Conservation (phyloP, 2,329 filamentous ascomycete genomes). For the Blastomyces emzantsi region DNA sequence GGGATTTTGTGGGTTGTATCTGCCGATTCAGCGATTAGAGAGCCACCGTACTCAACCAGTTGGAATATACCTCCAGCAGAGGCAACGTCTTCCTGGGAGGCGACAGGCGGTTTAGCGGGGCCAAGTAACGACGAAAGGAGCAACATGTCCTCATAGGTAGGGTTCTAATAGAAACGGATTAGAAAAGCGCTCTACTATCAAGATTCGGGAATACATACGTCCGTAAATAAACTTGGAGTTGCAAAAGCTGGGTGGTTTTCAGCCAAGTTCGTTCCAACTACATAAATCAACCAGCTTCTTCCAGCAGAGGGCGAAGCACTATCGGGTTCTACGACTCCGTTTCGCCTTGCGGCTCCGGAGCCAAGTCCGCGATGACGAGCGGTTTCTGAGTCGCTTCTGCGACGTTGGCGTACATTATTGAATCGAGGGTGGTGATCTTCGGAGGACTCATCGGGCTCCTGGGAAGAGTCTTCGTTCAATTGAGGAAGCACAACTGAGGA, state of each 20-base stretch:
- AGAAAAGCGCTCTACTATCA: slow-evolving; percentile 9
- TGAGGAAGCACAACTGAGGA: slow-evolving; percentile 38
- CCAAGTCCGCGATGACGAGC: slow-evolving; percentile 48
- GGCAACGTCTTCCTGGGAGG: slow-evolving; percentile 54
- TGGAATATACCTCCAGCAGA: slow-evolving; percentile 53
- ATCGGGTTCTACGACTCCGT: slow-evolving; percentile 55
- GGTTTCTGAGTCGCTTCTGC: slow-evolving; percentile 52
- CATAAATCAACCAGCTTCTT: slow-evolving; percentile 63
- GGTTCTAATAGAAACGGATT: slow-evolving; percentile 36
- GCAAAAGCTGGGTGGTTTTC: slow-evolving; percentile 62
- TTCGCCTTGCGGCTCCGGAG: slow-evolving; percentile 52
- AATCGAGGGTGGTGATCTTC: slow-evolving; percentile 36
- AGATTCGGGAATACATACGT: slow-evolving; percentile 39
- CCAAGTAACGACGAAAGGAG: slow-evolving; percentile 57
- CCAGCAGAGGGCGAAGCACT: slow-evolving; percentile 42
- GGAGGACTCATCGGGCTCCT: slow-evolving; percentile 31
- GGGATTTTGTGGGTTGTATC: slow-evolving; percentile 25
- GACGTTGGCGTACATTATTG: slow-evolving; percentile 43
- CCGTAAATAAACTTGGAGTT: slow-evolving; percentile 60
- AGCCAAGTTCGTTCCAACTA: slow-evolving; percentile 59
- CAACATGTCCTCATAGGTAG: slow-evolving; percentile 65
- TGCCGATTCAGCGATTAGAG: slow-evolving; percentile 42
- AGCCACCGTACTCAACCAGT: slow-evolving; percentile 38
- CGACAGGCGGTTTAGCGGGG: slow-evolving; percentile 60
- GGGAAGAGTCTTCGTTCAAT: slow-evolving; percentile 31